Percentiles rank a stretch among this genome's conserved stretches.
phyloP scores from a whole-genome alignment of 495 filamentous ascomycete genomes.

The Aspergillus leporis region DNA sequence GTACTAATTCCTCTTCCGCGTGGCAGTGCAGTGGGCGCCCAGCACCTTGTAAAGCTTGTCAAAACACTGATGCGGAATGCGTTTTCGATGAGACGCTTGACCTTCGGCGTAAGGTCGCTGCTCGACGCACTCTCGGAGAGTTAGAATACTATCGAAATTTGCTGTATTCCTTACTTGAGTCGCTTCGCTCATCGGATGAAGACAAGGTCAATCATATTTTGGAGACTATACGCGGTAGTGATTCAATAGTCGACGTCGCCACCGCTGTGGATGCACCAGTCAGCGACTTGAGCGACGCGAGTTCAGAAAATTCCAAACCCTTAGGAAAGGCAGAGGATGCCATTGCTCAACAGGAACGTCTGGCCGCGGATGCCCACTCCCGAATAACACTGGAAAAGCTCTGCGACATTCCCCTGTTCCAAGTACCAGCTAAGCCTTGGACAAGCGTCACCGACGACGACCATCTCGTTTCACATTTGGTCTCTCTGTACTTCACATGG shows the following conservation, averaged over 20 bases:
- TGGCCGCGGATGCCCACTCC: slow-evolving; percentile 22
- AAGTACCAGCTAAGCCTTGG: slow-evolving; percentile 33
- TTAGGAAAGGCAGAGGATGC: slow-evolving; percentile 19
- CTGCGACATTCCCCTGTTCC: slow-evolving; percentile 38
- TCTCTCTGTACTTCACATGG: slow-evolving; percentile 38
- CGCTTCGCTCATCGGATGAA: slow-evolving; percentile 28
- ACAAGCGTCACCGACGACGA: slow-evolving; percentile 26
- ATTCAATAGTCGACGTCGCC: slow-evolving; percentile 27
- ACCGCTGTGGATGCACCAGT: slow-evolving; percentile 22
- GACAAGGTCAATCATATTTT: slow-evolving; percentile 27
- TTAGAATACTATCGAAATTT: slow-evolving; percentile 35
- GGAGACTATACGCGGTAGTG: slow-evolving; percentile 27
- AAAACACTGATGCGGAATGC: slow-evolving; percentile 31
- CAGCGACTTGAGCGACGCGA: slow-evolving; percentile 22
- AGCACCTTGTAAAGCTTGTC: slow-evolving; percentile 41
- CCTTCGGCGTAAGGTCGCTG: slow-evolving; percentile 42
- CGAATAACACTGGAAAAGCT: slow-evolving; percentile 39
- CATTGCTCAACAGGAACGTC: slow-evolving; percentile 9
- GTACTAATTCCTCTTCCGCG: slow-evolving; percentile 7
- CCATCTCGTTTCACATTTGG: slow-evolving; percentile 27
- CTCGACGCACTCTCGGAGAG: slow-evolving; percentile 38
- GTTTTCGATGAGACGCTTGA: slow-evolving; percentile 43
- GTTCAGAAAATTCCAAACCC: slow-evolving; percentile 14
- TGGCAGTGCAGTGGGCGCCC: slow-evolving; percentile 41
- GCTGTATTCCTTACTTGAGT: slow-evolving; percentile 30